Evolutionary conservation across 2,329 filamentous ascomycete genomes (phyloP), one percentile per base, ranked within the genome.

Genomic region (Aspergillus thermomutatus): DNA sequence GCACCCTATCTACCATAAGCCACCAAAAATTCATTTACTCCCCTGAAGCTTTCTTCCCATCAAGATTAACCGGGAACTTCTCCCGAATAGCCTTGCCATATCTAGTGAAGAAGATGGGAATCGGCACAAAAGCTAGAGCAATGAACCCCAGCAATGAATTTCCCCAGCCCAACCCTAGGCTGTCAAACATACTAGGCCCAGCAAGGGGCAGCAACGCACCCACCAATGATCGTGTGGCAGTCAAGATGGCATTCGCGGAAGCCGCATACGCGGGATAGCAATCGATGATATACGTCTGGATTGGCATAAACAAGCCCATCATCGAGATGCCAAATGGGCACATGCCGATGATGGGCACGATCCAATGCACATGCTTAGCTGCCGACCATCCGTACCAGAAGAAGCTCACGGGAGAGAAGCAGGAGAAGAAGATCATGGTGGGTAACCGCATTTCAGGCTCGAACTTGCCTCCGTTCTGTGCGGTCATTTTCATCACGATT

Each of bases 241-340:
- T 81, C n/a, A 81, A 77, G 0, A 80, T 81, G 0, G 81, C 83
- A 27, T 81, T 80, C 0, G 81, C 80, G 51, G 70, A 75, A 0
- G 80, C 80, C 0, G 80, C 79, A 52, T 73, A 68, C 9, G 71
- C 75, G 0, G 76, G 73, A 17, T 79, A 79, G 56, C 78, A 80
- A 58, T 87, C 84, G 21, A 88, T 81, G 8, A 87, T 75, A 62
- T 88, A 88, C 17, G 83, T 85, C 51, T 85, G 82, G 46, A 83
- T 79, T 31, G 82, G 82, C 67, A 73, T 67, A 59, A 86, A 87
- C 0, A 79, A 75, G 0, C 83, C 75, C 49, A 86, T 81, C 53
- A 83, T 79, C 0, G 83, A 84, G 0, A 79, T 70, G 0, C 82
- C 81, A 19, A 85, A 81, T 3, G 85, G 74, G 0, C 76, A 74